phyloP scores from a whole-genome alignment of 441 rosid species.

The Isatis lusitanica region DNA sequence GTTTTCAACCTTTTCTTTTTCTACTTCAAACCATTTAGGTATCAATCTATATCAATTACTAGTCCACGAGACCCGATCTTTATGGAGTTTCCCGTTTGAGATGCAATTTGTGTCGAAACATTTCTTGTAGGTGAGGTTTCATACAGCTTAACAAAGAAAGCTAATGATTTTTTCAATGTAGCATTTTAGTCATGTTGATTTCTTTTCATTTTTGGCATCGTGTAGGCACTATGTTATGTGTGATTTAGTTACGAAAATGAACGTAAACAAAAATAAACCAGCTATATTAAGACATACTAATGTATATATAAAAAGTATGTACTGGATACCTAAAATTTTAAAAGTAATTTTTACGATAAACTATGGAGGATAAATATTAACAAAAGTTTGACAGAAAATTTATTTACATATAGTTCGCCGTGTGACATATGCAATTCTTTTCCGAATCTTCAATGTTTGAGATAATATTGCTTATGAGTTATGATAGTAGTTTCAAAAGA shows the following conservation, averaged over 20 bases:
- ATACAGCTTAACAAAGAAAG: not conserved
- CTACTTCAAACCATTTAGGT: not conserved
- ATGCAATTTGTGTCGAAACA: slow-evolving; percentile 7
- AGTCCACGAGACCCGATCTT: not conserved
- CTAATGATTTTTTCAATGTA: not conserved
- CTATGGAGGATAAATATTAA: too few species aligned
- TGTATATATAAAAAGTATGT: too few species aligned
- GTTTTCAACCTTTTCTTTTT: not conserved
- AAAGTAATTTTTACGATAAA: too few species aligned
- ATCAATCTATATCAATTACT: slow-evolving; percentile 10
- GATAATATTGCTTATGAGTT: not conserved
- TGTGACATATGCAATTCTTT: not conserved
- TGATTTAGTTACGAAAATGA: not conserved
- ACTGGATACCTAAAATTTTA: too few species aligned
- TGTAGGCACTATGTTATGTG: not conserved
- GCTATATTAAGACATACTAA: too few species aligned
- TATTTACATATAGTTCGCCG: not conserved
- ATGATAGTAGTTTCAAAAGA: too few species aligned
- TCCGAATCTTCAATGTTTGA: not conserved
- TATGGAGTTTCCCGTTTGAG: slow-evolving; percentile 2
- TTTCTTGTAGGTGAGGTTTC: slow-evolving; percentile 12
- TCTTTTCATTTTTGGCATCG: not conserved
- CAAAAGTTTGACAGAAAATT: too few species aligned
- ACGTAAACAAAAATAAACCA: too few species aligned
- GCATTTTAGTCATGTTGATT: not conserved